Percentiles rank a stretch among this genome's conserved stretches.
Conservation (phyloP, 805 yeast species). For the Barnettozyma vustinii region DNA sequence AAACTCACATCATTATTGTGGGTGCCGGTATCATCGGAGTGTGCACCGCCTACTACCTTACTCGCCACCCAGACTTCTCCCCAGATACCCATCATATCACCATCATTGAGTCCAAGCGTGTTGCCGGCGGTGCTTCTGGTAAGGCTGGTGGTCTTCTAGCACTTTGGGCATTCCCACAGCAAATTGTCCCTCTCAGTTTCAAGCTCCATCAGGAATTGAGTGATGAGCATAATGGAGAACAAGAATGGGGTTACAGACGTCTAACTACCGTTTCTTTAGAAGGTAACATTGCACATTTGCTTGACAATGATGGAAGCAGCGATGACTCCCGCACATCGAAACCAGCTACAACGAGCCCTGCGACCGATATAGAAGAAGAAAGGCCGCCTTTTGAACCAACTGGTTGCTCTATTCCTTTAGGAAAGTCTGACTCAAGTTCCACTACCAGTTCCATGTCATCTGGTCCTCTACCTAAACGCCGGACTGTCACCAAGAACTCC, state of each 20-base stretch:
- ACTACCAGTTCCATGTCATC: conserved; percentile 3
- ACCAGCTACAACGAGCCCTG: conserved; percentile 2
- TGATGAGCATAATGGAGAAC: conserved; percentile 72
- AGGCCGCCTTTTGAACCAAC: conserved; percentile 19
- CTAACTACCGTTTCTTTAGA: conserved; percentile 82
- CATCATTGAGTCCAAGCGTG: conserved; percentile 79
- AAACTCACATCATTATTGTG: conserved; percentile 74
- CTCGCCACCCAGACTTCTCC: conserved; percentile 76
- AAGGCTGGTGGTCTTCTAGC: conserved; percentile 96
- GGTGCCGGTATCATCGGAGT: conserved; percentile 98
- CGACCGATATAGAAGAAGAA: conserved; percentile 12
- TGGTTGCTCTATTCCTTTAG: conserved; percentile 9
- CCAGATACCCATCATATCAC: conserved; percentile 74
- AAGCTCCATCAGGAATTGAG: conserved; percentile 79
- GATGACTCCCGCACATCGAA: conserved; percentile 20
- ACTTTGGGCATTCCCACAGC: conserved; percentile 95
- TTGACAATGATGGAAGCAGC: conserved; percentile 21
- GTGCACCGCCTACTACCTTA: conserved; percentile 85
- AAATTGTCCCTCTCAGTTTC: conserved; percentile 84
- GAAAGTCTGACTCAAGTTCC: conserved; percentile 5
- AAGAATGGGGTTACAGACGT: conserved; percentile 90
- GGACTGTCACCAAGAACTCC: conserved; percentile 33
- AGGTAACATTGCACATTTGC: conserved; percentile 55
- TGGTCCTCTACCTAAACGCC: conserved; percentile 27
- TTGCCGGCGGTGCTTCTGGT: conserved; percentile 97